Conservation (phyloP, 2,329 filamentous ascomycete genomes). For the Hortaea werneckii region DNA sequence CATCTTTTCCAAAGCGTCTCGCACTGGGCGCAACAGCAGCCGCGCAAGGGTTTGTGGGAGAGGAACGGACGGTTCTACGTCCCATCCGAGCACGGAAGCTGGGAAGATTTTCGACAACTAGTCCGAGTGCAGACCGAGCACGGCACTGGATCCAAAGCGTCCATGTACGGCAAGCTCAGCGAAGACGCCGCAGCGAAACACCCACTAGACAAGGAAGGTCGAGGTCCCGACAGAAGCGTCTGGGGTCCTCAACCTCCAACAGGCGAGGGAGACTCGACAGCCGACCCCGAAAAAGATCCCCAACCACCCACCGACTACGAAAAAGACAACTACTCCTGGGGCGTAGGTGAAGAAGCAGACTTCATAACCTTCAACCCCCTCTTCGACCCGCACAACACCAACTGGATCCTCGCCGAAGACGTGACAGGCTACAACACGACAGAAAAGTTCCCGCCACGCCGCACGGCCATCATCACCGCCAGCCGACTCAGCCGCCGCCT, state of each 20-base stretch:
- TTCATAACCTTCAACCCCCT: conserved; percentile 69
- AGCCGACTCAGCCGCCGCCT: conserved; percentile 57
- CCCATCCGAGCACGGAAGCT: conserved; percentile 57
- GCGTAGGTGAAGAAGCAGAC: conserved; percentile 62
- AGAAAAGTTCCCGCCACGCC: conserved; percentile 51
- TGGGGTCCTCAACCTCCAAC: conserved; percentile 38
- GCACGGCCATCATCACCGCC: conserved; percentile 62
- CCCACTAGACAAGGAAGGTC: conserved; percentile 31
- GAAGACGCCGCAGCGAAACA: conserved; percentile 24
- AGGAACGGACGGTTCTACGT: conserved; percentile 68
- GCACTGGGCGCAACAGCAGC: conserved; percentile 57
- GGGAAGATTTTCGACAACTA: conserved; percentile 60
- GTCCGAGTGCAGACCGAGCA: conserved; percentile 53
- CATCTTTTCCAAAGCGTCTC: conserved; percentile 61
- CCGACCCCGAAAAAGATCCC: conserved; percentile 41
- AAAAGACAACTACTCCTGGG: conserved; percentile 50
- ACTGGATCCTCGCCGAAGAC: conserved; percentile 63
- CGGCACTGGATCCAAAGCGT: conserved; percentile 37
- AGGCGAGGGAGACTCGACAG: conserved; percentile 35
- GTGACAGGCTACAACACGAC: conserved; percentile 56
- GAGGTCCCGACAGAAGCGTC: conserved; percentile 36
- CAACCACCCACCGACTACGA: conserved; percentile 47
- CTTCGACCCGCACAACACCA: conserved; percentile 60
- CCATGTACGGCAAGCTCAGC: conserved; percentile 30
- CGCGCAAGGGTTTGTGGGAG: conserved; percentile 66